These are phyloP conservation scores for Candida argentea DNA, from an alignment of 805 yeast genomes.

Conservation along the genomic window DNA sequence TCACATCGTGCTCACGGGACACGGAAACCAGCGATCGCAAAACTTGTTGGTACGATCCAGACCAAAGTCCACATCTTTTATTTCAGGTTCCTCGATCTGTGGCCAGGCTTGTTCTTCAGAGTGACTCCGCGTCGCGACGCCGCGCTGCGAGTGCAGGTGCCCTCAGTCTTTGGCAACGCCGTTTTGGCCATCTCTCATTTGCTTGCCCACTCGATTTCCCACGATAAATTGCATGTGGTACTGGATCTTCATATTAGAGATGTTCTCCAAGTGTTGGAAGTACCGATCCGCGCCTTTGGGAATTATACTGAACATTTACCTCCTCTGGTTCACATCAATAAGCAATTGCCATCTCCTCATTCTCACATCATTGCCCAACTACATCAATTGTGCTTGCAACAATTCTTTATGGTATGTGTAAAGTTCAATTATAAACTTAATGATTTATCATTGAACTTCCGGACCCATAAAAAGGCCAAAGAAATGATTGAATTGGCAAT, in stretches of 20 bases:
- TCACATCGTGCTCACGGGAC: conserved; percentile 1
- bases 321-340: conserved; percentile 38
- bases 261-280: conserved; percentile 47
- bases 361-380: conserved; percentile 41
- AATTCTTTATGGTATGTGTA: conserved; percentile 55
- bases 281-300: conserved; percentile 37
- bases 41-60: neutral
- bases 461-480: conserved; percentile 58
- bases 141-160: conserved; percentile 48
- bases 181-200: conserved; percentile 51
- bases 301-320: conserved; percentile 29
- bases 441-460: conserved; percentile 52
- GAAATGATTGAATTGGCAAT: conserved; percentile 62
- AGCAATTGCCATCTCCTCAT: conserved; percentile 9
- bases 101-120: conserved; percentile 27
- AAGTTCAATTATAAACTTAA: conserved; percentile 54
- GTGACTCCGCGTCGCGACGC: conserved; percentile 42
- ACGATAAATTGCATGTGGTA: conserved; percentile 49
- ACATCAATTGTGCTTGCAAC: conserved; percentile 55
- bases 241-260: conserved; percentile 46
- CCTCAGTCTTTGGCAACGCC: conserved; percentile 50
- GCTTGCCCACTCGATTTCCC: conserved; percentile 50
- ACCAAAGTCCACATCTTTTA: conserved; percentile 8
- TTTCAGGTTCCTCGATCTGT: conserved; percentile 19
- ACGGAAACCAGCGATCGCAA: conserved; percentile 1